Conservation (phyloP, 495 filamentous ascomycete genomes). For the Lindgomyces ingoldianus region DNA sequence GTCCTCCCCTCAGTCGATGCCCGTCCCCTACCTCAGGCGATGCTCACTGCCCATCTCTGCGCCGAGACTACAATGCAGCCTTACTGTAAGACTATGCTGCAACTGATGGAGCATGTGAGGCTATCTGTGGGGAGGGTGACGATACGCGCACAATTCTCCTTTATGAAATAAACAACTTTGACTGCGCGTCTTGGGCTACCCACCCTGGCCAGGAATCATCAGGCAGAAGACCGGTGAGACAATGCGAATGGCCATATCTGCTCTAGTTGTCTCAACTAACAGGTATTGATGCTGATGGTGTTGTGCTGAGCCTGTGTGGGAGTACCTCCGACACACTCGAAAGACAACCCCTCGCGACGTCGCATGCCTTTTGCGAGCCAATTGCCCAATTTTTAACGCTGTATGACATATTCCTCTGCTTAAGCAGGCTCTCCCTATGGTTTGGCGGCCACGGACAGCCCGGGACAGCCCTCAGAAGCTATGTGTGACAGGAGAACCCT, state of each 20-base stretch:
- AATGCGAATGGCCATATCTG: not conserved
- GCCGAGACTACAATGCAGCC: constrained; percentile 3
- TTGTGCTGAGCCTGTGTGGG: not conserved
- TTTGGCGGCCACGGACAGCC: no score
- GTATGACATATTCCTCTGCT: no score
- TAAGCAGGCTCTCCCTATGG: no score
- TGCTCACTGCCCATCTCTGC: not conserved
- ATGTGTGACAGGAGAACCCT: no score
- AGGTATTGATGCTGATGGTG: not conserved
- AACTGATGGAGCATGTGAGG: not conserved
- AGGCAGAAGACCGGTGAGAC: constrained; percentile 1
- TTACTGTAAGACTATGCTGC: not conserved
- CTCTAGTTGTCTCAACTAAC: not conserved
- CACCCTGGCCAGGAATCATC: no score
- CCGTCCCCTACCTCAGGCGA: no score
- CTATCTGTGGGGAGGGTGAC: not conserved
- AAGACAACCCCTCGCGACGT: not conserved
- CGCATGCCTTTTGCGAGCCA: not conserved
- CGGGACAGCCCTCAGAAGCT: no score
- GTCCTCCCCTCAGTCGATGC: not conserved
- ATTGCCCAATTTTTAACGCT: no score
- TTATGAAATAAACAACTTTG: not conserved
- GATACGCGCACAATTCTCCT: not conserved
- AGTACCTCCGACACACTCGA: not conserved
- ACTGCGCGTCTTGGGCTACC: no score